phyloP scores from a whole-genome alignment of 495 filamentous ascomycete genomes.

The Xylaria nigripes region DNA sequence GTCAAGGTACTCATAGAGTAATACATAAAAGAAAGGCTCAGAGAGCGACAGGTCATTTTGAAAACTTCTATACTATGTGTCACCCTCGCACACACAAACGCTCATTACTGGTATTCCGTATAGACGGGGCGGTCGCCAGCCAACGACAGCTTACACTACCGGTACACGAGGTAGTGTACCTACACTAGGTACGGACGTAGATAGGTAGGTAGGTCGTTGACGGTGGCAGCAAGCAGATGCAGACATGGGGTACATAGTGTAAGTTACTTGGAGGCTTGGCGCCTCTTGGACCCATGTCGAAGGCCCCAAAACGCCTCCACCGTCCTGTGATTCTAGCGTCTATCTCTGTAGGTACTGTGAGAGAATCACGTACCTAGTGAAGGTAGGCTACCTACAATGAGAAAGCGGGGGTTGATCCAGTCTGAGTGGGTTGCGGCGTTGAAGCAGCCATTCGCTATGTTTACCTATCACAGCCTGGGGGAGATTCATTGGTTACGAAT shows the following conservation, averaged over 20 bases:
- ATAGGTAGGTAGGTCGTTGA: background rate
- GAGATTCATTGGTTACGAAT: too few relatives aligned
- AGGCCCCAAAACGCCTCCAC: slow-evolving; percentile 19
- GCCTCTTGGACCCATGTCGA: slow-evolving; percentile 22
- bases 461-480: too few relatives aligned
- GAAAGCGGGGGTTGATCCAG: too few relatives aligned
- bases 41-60: slow-evolving; percentile 8
- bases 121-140: background rate
- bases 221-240: slow-evolving; percentile 11
- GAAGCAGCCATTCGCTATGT: too few relatives aligned
- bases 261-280: slow-evolving; percentile 18
- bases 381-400: too few relatives aligned
- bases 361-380: background rate
- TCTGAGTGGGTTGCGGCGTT: too few relatives aligned
- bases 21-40: background rate
- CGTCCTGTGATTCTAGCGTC: slow-evolving; percentile 22
- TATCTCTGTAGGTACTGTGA: slow-evolving; percentile 6
- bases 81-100: slow-evolving; percentile 11
- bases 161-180: background rate
- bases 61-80: slow-evolving; percentile 9
- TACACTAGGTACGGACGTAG: background rate
- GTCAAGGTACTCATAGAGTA: background rate
- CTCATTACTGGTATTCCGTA: slow-evolving; percentile 3
- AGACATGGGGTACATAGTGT: slow-evolving; percentile 11
- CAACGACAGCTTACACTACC: background rate